Evolutionary conservation across 805 yeast genomes (phyloP).

Genomic region (Ogataea parapolymorpha): DNA sequence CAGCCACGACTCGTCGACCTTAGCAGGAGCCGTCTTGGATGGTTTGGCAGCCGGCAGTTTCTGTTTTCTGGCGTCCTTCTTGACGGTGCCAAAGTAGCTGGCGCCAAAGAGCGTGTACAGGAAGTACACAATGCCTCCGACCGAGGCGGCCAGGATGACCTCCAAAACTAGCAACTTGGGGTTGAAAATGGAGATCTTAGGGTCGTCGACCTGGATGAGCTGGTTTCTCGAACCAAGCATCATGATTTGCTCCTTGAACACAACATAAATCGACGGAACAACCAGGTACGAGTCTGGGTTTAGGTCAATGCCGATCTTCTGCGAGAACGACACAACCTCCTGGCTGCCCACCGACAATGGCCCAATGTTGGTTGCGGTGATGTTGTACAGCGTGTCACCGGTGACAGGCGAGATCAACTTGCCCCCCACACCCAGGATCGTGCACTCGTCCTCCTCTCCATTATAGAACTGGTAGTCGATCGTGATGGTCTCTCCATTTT

Average conservation of each 20-base stretch:
- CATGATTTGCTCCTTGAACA: constrained; percentile 47
- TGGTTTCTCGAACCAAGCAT: constrained; percentile 56
- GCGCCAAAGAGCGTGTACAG: constrained; percentile 43
- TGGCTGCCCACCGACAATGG: constrained; percentile 54
- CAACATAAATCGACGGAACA: constrained; percentile 56
- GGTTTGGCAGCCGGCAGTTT: constrained; percentile 21
- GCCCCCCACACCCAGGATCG: constrained; percentile 70
- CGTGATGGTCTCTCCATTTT: constrained; percentile 51
- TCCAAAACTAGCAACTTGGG: constrained; percentile 70
- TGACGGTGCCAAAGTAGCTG: constrained; percentile 41
- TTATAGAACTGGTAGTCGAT: constrained; percentile 52
- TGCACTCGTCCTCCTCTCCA: constrained; percentile 46
- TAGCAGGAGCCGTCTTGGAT: constrained; percentile 27
- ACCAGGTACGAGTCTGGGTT: constrained; percentile 55
- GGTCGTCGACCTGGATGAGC: constrained; percentile 57
- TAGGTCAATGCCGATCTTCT: constrained; percentile 57
- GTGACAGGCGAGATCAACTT: constrained; percentile 52
- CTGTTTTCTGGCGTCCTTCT: constrained; percentile 30
- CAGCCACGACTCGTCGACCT: constrained; percentile 51
- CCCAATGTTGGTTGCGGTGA: constrained; percentile 63
- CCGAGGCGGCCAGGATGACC: constrained; percentile 45
- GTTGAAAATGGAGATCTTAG: constrained; percentile 64
- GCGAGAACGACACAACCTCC: constrained; percentile 48
- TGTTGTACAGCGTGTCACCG: constrained; percentile 52
- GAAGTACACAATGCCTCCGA: constrained; percentile 50